Conservation (phyloP, 768 basidiomycete genomes). For the Polyporus arcularius region DNA sequence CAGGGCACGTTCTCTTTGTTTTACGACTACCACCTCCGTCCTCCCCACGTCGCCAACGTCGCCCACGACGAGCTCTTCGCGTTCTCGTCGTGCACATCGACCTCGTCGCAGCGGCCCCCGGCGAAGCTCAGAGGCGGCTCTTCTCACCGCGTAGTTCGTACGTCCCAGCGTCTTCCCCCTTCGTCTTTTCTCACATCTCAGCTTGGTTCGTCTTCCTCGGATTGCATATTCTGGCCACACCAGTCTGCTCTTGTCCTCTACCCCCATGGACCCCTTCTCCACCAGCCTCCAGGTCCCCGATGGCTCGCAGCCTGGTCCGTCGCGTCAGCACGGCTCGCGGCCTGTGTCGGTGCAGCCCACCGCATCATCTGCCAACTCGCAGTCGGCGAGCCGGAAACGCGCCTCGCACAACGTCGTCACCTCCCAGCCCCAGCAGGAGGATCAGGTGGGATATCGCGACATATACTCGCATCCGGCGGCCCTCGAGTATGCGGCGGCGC, state of each 20-base stretch:
- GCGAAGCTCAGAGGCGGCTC: neutral
- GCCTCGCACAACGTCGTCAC: slow-evolving; percentile 75
- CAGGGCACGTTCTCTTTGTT: slow-evolving; percentile 15
- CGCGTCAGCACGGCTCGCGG: slow-evolving; percentile 44
- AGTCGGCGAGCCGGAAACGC: slow-evolving; percentile 50
- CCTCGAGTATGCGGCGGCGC: slow-evolving; percentile 77
- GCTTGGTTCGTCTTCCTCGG: slow-evolving; percentile 16
- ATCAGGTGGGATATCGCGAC: slow-evolving; percentile 58
- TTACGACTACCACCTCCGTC: slow-evolving; percentile 3
- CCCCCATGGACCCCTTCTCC: slow-evolving; percentile 32
- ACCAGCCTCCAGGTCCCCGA: slow-evolving; percentile 47
- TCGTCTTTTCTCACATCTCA: slow-evolving; percentile 21
- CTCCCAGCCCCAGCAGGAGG: slow-evolving; percentile 46
- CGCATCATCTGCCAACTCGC: slow-evolving; percentile 36
- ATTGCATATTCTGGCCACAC: neutral
- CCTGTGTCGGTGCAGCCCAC: slow-evolving; percentile 63
- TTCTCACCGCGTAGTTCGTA: slow-evolving; percentile 15
- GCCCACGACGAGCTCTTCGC: neutral
- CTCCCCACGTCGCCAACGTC: neutral
- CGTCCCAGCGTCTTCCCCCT: slow-evolving; percentile 18
- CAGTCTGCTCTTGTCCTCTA: neutral
- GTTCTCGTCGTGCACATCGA: slow-evolving; percentile 1
- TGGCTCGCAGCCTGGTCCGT: slow-evolving; percentile 43
- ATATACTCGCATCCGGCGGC: slow-evolving; percentile 86
- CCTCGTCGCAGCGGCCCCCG: neutral